Conservation (phyloP, 1,139 yeast genomes). For the Waltiozyma sp. region DNA sequence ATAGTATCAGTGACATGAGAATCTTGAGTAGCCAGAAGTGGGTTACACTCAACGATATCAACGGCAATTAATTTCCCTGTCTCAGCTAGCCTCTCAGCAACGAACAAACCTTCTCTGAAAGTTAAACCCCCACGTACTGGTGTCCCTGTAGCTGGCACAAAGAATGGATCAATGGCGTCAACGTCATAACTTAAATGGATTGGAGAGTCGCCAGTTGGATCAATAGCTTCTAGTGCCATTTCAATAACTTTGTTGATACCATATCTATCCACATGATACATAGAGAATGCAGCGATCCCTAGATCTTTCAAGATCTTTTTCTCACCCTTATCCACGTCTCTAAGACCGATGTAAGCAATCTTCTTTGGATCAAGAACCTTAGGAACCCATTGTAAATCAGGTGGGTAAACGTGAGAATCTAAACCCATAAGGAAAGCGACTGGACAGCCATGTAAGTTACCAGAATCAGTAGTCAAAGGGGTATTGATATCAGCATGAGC, state of each 20-base stretch:
- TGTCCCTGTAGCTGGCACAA: conserved; percentile 95
- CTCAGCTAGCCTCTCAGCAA: conserved; percentile 86
- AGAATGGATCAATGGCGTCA: conserved; percentile 91
- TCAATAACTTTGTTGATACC: conserved; percentile 89
- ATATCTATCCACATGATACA: conserved; percentile 92
- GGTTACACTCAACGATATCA: conserved; percentile 93
- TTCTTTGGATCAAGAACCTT: conserved; percentile 52
- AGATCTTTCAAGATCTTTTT: conserved; percentile 58
- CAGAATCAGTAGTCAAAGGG: conserved; percentile 75
- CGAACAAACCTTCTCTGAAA: conserved; percentile 84
- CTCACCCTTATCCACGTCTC: conserved; percentile 89
- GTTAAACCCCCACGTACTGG: conserved; percentile 96
- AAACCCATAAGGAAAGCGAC: conserved; percentile 83
- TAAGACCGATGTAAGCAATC: conserved; percentile 85
- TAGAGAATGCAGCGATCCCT: conserved; percentile 78
- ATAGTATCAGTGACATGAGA: conserved; percentile 75
- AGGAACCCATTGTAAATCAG: conserved; percentile 73
- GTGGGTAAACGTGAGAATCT: conserved; percentile 44
- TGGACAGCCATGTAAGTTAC: conserved; percentile 96
- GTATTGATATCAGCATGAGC: conserved; percentile 98
- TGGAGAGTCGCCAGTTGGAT: conserved; percentile 64
- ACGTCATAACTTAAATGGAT: conserved; percentile 90
- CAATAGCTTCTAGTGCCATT: conserved; percentile 75
- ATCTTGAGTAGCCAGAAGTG: conserved; percentile 73
- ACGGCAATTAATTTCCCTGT: conserved; percentile 77